phyloP scores from a whole-genome alignment of 2,329 filamentous ascomycete species.

The Emmonsiellopsis sp. region DNA sequence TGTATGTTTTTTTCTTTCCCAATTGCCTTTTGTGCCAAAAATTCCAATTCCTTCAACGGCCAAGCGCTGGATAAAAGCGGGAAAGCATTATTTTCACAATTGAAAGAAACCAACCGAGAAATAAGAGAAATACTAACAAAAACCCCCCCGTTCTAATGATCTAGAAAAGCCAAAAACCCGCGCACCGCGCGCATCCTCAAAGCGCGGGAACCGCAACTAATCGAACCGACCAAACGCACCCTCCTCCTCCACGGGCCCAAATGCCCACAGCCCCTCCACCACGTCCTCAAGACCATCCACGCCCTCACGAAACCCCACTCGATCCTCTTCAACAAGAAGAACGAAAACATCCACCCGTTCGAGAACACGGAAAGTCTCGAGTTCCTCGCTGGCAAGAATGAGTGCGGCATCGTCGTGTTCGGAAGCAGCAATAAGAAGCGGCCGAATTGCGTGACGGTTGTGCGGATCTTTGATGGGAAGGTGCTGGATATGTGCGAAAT shows the following conservation, averaged over 20 bases:
- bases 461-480: conserved; percentile 75
- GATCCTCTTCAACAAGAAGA: conserved; percentile 95
- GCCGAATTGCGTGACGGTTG: conserved; percentile 78
- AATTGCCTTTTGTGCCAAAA: background rate
- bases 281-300: conserved; percentile 75
- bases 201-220: conserved; percentile 77
- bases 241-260: conserved; percentile 83
- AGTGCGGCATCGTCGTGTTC: conserved; percentile 76
- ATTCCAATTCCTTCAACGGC: background rate
- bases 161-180: conserved; percentile 63
- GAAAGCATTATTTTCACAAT: background rate
- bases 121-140: background rate
- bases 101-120: background rate
- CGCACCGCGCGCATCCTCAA: conserved; percentile 93
- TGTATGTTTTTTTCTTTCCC: conserved; percentile 19
- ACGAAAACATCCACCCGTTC: conserved; percentile 79
- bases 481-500: conserved; percentile 93
- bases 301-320: conserved; percentile 74
- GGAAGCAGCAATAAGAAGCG: conserved; percentile 86
- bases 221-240: conserved; percentile 83
- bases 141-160: conserved; percentile 2
- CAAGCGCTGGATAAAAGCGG: too few species aligned
- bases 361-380: conserved; percentile 80
- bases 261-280: conserved; percentile 72
- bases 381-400: conserved; percentile 96